Base-by-base conservation (phyloP, 176 grass and related monocot genomes). In the Musa beccarii region DNA sequence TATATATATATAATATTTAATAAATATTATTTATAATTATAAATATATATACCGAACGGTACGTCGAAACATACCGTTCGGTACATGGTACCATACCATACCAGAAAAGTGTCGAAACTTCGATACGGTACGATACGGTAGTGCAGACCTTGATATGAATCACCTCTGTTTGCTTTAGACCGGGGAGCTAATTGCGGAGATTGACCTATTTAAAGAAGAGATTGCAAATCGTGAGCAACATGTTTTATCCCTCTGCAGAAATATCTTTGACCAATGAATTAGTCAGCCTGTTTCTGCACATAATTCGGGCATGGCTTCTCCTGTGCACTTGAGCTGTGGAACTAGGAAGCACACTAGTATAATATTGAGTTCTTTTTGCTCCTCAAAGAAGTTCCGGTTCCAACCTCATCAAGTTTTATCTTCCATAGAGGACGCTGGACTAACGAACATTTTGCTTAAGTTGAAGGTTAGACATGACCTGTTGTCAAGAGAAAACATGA, bases 201-300 rank as follows among this genome's bases (percentile, higher is more conserved):
- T 98, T 11, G 95, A 98, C 80, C 76, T 91, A 65, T 90, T 94
- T 1, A 86, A 98, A 78, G 95, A 98, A 86, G 95, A 98, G 84
- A 94, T 98, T 0, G 76, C 90, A 51, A 91, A 98, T 59, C 79
- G 90, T 0, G 95, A 98, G 71, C 95, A 91, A 23, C 90, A 98
- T 56, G 88, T 94, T 68, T 91, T 98, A 70, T 82, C 95, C 75
- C 90, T 94, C 49, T 98, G 94, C 76, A 89, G 90, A 89, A 91
- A 86, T 61, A 89, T 94, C 61, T 98, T 98, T 74, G 95, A 98
- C 76, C 90, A 98, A 69, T 98, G 90, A 52, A 24, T 15, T 12
- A 91, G 86, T 0, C 84, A 83, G 10, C 78, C 86, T 3, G 84
- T 90, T 16, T 93, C 94, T 8, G 87, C 82, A 17, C 94, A 89